phyloP scores from a whole-genome alignment of 208 protist species.

The Crithidia bombi region DNA sequence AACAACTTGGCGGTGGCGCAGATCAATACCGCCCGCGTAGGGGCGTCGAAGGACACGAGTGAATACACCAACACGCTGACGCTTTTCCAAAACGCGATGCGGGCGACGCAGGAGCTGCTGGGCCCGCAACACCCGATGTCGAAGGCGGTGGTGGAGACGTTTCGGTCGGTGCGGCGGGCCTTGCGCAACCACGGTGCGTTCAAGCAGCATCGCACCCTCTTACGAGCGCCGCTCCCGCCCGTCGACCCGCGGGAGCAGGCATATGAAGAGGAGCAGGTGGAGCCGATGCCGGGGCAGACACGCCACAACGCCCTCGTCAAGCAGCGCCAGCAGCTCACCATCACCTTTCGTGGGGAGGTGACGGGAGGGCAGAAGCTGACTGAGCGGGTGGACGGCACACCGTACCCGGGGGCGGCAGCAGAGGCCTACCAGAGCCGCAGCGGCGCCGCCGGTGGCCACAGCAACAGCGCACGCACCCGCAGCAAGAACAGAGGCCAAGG shows the following conservation, averaged over 20 bases:
- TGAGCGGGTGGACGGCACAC: conserved; percentile 65
- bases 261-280: conserved; percentile 45
- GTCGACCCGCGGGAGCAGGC: conserved; percentile 77
- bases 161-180: conserved; percentile 62
- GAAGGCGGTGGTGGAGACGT: conserved; percentile 65
- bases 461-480: conserved; percentile 9
- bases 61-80: conserved; percentile 76
- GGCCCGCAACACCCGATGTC: conserved; percentile 85
- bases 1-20: conserved; percentile 88
- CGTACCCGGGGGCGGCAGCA: conserved; percentile 66
- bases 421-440: conserved; percentile 45
- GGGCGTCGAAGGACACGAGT: conserved; percentile 41
- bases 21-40: conserved; percentile 73
- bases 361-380: conserved; percentile 66
- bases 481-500: conserved; percentile 15
- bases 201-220: conserved; percentile 73
- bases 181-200: conserved; percentile 71
- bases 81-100: conserved; percentile 88
- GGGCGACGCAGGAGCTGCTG: conserved; percentile 78
- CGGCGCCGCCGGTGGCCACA: not conserved
- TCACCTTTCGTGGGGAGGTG: conserved; percentile 83
- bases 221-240: conserved; percentile 63
- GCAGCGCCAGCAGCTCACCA: conserved; percentile 73
- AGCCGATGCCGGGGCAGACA: conserved; percentile 47
- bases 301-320: conserved; percentile 51